These are phyloP conservation scores for Thalassiosira allenii DNA, from an alignment of 352 stramenopile species.

Conservation along the genomic window DNA sequence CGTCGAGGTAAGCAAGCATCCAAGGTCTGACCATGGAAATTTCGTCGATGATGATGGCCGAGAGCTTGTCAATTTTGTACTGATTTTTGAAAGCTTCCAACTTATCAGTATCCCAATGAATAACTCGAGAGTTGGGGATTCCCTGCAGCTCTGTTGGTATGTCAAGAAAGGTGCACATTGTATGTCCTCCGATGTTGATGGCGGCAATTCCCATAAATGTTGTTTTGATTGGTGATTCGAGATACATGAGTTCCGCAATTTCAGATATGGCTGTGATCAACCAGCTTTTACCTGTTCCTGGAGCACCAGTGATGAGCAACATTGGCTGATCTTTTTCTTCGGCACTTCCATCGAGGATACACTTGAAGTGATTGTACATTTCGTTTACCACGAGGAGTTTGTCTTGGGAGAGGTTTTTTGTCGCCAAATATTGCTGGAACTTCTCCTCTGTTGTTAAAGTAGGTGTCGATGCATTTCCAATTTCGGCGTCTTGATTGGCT, in stretches of 20 bases:
- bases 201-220: conserved; percentile 48
- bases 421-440: background rate
- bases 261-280: conserved; percentile 18
- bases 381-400: conserved; percentile 19
- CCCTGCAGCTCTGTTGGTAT: conserved; percentile 14
- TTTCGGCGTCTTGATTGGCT: background rate
- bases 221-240: conserved; percentile 25
- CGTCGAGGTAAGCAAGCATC: conserved; percentile 51
- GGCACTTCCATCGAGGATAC: conserved; percentile 12
- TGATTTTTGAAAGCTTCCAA: conserved; percentile 31
- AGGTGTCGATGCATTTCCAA: background rate
- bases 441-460: conserved; percentile 11
- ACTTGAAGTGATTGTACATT: conserved; percentile 23
- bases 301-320: conserved; percentile 28
- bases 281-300: conserved; percentile 38
- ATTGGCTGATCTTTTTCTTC: conserved; percentile 20
- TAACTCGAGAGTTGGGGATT: background rate
- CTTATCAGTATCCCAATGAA: conserved; percentile 25
- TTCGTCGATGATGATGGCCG: conserved; percentile 47
- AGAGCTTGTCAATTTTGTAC: conserved; percentile 32
- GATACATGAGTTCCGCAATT: conserved; percentile 14
- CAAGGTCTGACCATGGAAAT: conserved; percentile 48
- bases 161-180: conserved; percentile 26
- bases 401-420: conserved; percentile 28
- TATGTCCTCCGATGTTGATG: conserved; percentile 40